phyloP scores from a whole-genome alignment of 2,329 filamentous ascomycete genomes.

The Neonectria hederae region DNA sequence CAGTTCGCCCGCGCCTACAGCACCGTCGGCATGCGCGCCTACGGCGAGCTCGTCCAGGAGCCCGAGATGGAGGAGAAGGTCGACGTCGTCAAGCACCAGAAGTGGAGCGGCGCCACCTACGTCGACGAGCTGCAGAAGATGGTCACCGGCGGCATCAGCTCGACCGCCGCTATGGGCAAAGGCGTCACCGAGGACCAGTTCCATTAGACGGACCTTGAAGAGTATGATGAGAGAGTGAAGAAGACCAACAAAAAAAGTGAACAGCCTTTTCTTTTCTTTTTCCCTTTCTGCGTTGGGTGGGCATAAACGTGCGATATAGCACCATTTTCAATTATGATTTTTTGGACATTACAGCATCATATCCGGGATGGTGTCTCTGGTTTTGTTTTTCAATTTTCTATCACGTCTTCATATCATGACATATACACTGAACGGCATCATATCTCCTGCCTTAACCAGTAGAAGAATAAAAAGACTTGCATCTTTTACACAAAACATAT shows the following conservation, averaged over 20 bases:
- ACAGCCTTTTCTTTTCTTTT: constrained; percentile 9
- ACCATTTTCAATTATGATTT: constrained; percentile 21
- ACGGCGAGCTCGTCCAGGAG: constrained; percentile 97
- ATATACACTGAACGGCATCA: background rate
- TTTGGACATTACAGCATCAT: constrained; percentile 35
- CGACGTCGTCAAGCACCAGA: constrained; percentile 98
- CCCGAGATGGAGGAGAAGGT: constrained; percentile 92
- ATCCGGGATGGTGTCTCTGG: constrained; percentile 22
- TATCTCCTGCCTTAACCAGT: background rate
- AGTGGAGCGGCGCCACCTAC: constrained; percentile 96
- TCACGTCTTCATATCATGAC: constrained; percentile 17
- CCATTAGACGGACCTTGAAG: constrained; percentile 38
- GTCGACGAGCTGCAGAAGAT: constrained; percentile 96
- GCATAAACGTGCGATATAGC: constrained; percentile 15
- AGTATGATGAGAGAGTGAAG: background rate
- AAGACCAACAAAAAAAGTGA: constrained; percentile 25
- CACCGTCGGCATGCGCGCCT: constrained; percentile 89
- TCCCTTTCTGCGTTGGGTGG: background rate
- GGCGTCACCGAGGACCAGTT: constrained; percentile 99
- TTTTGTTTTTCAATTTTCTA: constrained; percentile 13
- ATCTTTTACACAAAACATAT: constrained; percentile 4
- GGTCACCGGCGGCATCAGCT: constrained; percentile 92
- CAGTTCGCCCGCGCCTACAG: constrained; percentile 87
- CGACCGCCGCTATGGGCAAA: constrained; percentile 95
- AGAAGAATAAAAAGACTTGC: constrained; percentile 16